Evolutionary conservation across 116 monocot species (phyloP).

Genomic region (Cymodocea nodosa): DNA sequence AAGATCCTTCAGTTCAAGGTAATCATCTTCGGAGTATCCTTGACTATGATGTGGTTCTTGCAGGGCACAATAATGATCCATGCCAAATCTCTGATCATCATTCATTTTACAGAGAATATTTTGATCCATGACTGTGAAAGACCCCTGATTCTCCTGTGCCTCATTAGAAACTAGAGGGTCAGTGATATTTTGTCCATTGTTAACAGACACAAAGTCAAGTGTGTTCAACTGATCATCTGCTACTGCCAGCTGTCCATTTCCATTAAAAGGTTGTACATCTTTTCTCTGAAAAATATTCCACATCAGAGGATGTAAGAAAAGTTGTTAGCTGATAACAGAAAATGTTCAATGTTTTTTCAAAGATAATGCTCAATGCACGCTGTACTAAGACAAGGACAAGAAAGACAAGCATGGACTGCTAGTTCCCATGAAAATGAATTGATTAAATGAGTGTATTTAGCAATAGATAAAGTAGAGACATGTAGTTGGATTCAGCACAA

Average conservation of each 20-base stretch:
- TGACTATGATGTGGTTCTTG: not conserved
- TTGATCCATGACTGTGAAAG: not conserved
- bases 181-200: not conserved
- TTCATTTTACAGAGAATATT: not conserved
- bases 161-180: constrained; percentile 5
- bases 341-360: not conserved
- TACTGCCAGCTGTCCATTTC: not conserved
- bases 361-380: not conserved
- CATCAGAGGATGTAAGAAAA: not conserved
- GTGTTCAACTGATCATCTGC: not conserved
- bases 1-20: constrained; percentile 34
- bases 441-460: not conserved
- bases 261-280: constrained; percentile 3
- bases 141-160: not conserved
- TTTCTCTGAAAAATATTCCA: constrained; percentile 3
- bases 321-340: not conserved
- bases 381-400: not conserved
- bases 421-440: not conserved
- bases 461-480: not conserved
- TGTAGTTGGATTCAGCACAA: no score
- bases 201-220: not conserved
- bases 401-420: not conserved
- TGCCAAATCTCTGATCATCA: not conserved
- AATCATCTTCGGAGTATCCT: constrained; percentile 15
- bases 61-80: not conserved